Percentiles rank a stretch among this genome's conserved stretches.
Conservation (phyloP, 352 stramenopile genomes). For the Aphanomyces stellatus region DNA sequence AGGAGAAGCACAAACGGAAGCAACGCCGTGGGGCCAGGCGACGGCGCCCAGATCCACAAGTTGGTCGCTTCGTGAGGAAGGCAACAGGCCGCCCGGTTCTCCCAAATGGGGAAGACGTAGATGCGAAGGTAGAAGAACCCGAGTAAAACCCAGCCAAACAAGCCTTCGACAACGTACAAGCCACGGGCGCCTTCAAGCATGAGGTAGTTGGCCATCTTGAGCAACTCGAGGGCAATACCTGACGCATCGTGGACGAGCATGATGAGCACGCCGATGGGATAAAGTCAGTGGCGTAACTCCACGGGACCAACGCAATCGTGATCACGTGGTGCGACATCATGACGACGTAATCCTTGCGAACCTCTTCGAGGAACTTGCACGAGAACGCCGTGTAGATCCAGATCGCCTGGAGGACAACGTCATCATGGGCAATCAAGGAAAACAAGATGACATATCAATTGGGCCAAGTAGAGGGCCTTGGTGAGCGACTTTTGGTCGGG, state of each 20-base stretch:
- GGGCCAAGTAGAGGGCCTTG: constrained; percentile 76
- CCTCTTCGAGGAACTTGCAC: constrained; percentile 83
- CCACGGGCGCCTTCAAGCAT: constrained; percentile 65
- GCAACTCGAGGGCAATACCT: constrained; percentile 74
- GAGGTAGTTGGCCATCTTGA: constrained; percentile 88
- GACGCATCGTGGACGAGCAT: constrained; percentile 78
- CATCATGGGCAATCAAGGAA: background rate
- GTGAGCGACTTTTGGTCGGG: constrained; percentile 69
- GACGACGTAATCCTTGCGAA: constrained; percentile 82
- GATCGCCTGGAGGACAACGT: constrained; percentile 46
- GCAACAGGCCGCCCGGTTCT: constrained; percentile 69
- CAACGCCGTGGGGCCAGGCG: constrained; percentile 64
- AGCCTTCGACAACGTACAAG: constrained; percentile 59
- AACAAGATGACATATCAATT: constrained; percentile 39
- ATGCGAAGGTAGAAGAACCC: constrained; percentile 82
- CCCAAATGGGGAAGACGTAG: constrained; percentile 70
- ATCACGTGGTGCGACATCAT: constrained; percentile 87
- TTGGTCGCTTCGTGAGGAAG: constrained; percentile 55
- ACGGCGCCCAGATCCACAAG: constrained; percentile 52
- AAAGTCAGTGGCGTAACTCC: constrained; percentile 74
- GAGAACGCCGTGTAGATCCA: constrained; percentile 86
- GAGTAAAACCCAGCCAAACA: constrained; percentile 49
- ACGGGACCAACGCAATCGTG: constrained; percentile 77
- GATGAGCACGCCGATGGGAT: constrained; percentile 70
- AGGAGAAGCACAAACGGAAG: constrained; percentile 77